A percentile compares a stretch with the other conserved stretches of the same genome.
phyloP scores from a whole-genome alignment of 75 land plant species.

The Pinus taeda region DNA sequence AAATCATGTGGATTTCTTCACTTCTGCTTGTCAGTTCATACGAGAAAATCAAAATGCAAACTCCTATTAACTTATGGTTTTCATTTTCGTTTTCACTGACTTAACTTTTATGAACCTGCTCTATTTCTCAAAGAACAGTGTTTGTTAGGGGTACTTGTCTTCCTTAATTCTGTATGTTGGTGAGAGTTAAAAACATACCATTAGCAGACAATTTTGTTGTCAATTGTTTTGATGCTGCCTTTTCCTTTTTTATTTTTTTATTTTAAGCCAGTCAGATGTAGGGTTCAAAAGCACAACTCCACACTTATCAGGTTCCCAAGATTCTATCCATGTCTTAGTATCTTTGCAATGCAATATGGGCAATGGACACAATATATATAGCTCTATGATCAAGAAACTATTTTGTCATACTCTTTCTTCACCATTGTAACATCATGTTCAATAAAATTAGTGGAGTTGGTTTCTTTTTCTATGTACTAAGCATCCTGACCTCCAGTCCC shows the following conservation, averaged over 20 bases:
- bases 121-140: neutral
- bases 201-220: neutral
- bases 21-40: neutral
- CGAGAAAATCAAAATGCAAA: neutral
- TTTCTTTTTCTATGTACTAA: too few relatives aligned
- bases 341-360: too few relatives aligned
- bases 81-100: neutral
- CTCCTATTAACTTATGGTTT: neutral
- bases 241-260: neutral
- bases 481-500: too few relatives aligned
- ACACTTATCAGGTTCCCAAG: too few relatives aligned
- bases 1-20: neutral
- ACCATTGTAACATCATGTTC: too few relatives aligned
- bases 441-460: too few relatives aligned
- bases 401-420: too few relatives aligned
- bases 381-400: too few relatives aligned
- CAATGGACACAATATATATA: too few relatives aligned
- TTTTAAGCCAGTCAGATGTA: too few relatives aligned
- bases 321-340: too few relatives aligned
- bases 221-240: neutral
- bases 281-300: too few relatives aligned
- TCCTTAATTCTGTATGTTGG: neutral
- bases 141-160: neutral
- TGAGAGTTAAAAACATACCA: neutral
- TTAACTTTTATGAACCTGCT: neutral